Evolutionary conservation across 1,284 basidiomycete genomes (phyloP).

Genomic region (Phellopilus nigrolimitatus): DNA sequence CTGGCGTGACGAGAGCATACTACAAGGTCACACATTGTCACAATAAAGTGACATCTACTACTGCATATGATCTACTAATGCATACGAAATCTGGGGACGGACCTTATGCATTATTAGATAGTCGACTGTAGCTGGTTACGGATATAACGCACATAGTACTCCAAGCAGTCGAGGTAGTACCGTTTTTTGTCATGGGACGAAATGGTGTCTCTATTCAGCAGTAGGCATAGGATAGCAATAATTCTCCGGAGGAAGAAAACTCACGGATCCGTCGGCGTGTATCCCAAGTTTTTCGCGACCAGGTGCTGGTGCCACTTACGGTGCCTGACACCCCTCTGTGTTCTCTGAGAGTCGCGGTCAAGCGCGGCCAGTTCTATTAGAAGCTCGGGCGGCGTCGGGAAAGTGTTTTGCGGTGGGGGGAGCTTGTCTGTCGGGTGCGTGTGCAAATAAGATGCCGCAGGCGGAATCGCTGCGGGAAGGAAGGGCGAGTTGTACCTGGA

Average conservation of each 20-base stretch:
- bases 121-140: slow-evolving; percentile 57
- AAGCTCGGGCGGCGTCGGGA: slow-evolving; percentile 64
- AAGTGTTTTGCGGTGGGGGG: slow-evolving; percentile 36
- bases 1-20: no score
- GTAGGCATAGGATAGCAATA: not conserved
- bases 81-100: no score
- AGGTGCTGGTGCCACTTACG: slow-evolving; percentile 50
- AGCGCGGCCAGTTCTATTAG: slow-evolving; percentile 38
- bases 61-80: no score
- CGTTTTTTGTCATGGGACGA: slow-evolving; percentile 74
- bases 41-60: no score
- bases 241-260: slow-evolving; percentile 26
- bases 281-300: slow-evolving; percentile 51
- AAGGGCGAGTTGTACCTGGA: not conserved
- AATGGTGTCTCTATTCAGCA: slow-evolving; percentile 48
- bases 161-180: slow-evolving; percentile 64
- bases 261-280: slow-evolving; percentile 54
- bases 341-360: slow-evolving; percentile 2
- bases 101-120: no score
- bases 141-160: slow-evolving; percentile 61
- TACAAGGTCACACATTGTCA: no score
- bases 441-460: not conserved
- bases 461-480: not conserved
- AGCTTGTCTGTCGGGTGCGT: not conserved
- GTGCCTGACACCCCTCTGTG: slow-evolving; percentile 29